Base-by-base conservation (phyloP, 2,329 filamentous ascomycete species). In the Pleoardoris graminearum region DNA sequence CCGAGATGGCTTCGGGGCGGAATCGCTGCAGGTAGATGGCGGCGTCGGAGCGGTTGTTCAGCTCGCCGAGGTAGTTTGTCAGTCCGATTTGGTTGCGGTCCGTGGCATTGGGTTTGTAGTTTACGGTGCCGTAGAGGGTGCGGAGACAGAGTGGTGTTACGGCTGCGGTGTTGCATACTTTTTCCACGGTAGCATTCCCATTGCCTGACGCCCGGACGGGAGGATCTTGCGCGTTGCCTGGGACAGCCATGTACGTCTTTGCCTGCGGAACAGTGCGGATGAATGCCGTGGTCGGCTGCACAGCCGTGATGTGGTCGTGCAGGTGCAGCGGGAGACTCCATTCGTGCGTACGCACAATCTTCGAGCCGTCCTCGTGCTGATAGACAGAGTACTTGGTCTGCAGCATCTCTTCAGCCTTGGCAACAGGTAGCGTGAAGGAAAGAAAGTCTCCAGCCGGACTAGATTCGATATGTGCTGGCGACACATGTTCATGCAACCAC, bases 211-310 rank as follows among this genome's bases (percentile, higher is more conserved):
- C 14, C 8, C 8, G 33, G 4, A 7, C 33, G 4, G 8, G 33
- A 4, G 33, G 33, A 36, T 36, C 12, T 54, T n/a, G 67, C 62
- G 16, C 77, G 69, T 52, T 59, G 63, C 50, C 60, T 56, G 47
- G 58, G 72, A 51, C 48, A 62, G 32, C 60, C 55, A 55, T 68
- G 71, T 44, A 35, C 29, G 36, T 17, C 38, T 22, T 35, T 38
- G 16, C 16, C 27, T 8, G 29, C 17, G 62, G 53, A 14, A 54
- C 60, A 21, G 54, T 63, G 22, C 63, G 68, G 60, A 73, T 80
- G 73, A 85, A 85, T 0, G 82, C 82, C 43, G 79, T 85, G 1
- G 83, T 85, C 1, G 83, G 83, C 64, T 85, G 82, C 22, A 85
- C 80, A 11, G 80, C 78, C 61, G 85, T 81, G 55, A 85, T 80